Base-by-base conservation (phyloP, 1,284 basidiomycete genomes). In the Peniophora sp. region DNA sequence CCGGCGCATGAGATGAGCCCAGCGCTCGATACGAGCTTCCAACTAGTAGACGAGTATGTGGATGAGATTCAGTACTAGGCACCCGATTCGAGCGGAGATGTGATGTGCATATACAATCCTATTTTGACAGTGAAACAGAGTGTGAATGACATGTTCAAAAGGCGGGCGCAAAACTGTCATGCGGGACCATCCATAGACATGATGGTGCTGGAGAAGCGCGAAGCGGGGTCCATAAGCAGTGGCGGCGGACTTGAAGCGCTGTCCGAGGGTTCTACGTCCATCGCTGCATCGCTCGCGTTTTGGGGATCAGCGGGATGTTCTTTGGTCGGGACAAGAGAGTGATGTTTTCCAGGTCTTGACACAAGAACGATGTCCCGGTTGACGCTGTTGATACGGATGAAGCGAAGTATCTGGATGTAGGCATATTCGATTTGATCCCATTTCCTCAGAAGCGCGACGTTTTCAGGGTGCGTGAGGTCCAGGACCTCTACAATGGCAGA, bases 371-470 rank as follows among this genome's bases (percentile, higher is more conserved):
- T 54, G 0, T 73, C 66, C 0, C 78, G 77, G 47, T 77, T 66
- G 12, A 66, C 61, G 60, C 83, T 81, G 41, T 73, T 83, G 66
- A 91, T 82, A 49, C 86, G 79, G 53, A 89, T 78, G 63, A 85
- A 87, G 32, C 85, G 82, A 39, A 91, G 70, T n/a, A 87, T 74
- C 54, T 88, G 79, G 41, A 89, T 73, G 62, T 80, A 93, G 2
- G 87, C 79, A 1, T 79, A 68, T 59, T 89, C 86, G 54, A 76
- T 78, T 56, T 88, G 81, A 56, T 91, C 81, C 90, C 91, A 93
- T 49, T 69, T 66, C 48, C 84, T 78, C 64, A 93, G 88, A 3
- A 93, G 70, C 17, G 77, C 75, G 24, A 87, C 83, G n/a, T 81
- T 92, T 10, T 73, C 67, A 11, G 71, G 66, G 58, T 94, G 80